phyloP scores from a whole-genome alignment of 257 asterid species.

The Rubia yunnanensis region DNA sequence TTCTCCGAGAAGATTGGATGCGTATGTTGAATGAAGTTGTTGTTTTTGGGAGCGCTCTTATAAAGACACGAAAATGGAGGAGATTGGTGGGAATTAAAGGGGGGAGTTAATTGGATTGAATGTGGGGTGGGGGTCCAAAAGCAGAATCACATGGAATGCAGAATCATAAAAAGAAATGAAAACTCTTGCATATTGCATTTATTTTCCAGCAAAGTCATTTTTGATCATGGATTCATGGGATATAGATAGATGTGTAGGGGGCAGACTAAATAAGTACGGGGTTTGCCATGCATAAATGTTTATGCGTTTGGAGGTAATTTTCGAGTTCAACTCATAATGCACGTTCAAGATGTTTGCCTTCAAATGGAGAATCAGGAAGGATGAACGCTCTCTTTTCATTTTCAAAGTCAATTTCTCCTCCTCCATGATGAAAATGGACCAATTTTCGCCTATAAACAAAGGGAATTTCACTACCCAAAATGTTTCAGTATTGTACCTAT shows the following conservation, averaged over 20 bases:
- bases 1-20: background rate
- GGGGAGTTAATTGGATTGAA: constrained; percentile 1
- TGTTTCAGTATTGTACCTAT: too few species aligned
- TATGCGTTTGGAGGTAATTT: background rate
- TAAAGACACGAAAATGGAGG: constrained; percentile 13
- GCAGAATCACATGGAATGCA: background rate
- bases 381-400: too few species aligned
- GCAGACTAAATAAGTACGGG: too few species aligned
- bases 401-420: too few species aligned
- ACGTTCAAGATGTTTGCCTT: background rate
- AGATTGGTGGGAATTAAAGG: constrained; percentile 14
- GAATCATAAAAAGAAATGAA: background rate
- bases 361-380: too few species aligned
- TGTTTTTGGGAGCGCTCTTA: background rate
- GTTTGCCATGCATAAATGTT: background rate
- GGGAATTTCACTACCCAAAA: too few species aligned
- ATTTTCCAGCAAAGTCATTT: background rate
- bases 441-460: too few species aligned
- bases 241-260: background rate
- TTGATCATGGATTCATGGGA: background rate
- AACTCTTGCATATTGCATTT: background rate
- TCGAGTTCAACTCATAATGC: background rate
- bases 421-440: too few species aligned
- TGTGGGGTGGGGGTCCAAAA: background rate
- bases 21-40: background rate